Percentiles rank a stretch among this genome's conserved stretches.
Conservation (phyloP, 768 basidiomycete species). For the Lactarius trivialis region DNA sequence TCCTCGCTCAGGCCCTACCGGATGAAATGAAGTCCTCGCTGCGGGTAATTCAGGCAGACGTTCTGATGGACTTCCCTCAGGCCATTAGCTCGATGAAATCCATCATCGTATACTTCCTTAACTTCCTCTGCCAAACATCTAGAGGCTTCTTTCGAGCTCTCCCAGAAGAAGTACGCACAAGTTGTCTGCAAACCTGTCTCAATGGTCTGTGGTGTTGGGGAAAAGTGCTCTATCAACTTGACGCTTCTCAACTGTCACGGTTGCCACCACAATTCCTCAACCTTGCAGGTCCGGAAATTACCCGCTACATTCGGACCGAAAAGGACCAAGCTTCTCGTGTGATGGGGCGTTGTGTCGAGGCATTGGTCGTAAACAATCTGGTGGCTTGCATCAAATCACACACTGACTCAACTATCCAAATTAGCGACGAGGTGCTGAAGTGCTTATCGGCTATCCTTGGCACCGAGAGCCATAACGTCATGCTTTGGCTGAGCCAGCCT, state of each 20-base stretch:
- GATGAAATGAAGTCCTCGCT: background rate
- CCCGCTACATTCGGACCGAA: background rate
- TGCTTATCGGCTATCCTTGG: background rate
- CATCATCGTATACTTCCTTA: background rate
- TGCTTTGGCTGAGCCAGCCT: background rate
- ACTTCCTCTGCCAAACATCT: background rate
- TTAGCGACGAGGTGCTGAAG: background rate
- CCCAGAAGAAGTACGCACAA: background rate
- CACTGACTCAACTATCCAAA: background rate
- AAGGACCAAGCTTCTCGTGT: background rate
- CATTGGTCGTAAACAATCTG: background rate
- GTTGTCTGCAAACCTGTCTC: background rate
- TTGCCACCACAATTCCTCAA: background rate
- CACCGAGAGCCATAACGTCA: background rate
- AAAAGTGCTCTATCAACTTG: background rate
- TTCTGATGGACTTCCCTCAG: background rate
- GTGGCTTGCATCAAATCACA: background rate
- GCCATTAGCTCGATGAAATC: background rate
- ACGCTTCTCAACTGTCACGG: background rate
- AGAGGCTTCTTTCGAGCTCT: background rate
- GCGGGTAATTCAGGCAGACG: background rate
- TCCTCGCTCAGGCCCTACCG: background rate
- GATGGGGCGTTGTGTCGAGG: background rate
- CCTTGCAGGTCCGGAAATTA: background rate
- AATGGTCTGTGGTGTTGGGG: background rate